phyloP scores from a whole-genome alignment of 208 protist genomes.

The Acanthamoeba sp. region DNA sequence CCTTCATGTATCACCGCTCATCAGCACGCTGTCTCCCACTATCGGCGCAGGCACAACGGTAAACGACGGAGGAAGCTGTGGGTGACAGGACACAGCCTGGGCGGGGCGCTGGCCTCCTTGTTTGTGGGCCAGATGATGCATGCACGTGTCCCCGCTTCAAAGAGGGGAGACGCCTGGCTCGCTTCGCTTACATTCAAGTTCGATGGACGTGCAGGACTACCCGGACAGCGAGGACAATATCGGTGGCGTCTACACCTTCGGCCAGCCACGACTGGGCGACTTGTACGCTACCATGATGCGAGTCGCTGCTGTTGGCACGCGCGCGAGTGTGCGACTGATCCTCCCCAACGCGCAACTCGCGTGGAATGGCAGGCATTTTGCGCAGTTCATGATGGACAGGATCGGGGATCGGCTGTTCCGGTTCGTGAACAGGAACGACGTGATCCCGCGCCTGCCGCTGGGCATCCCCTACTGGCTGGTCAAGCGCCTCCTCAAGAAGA shows the following conservation, averaged over 20 bases:
- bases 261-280: constrained; percentile 24
- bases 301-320: too few relatives aligned
- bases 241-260: constrained; percentile 15
- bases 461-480: constrained; percentile 33
- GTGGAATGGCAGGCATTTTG: neutral
- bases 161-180: too few relatives aligned
- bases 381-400: constrained; percentile 12
- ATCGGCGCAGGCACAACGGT: too few relatives aligned
- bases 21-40: too few relatives aligned
- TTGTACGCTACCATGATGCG: neutral
- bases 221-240: constrained; percentile 37
- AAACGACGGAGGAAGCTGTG: constrained; percentile 16
- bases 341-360: neutral
- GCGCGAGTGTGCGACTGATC: too few relatives aligned
- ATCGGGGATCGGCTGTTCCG: neutral
- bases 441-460: constrained; percentile 47
- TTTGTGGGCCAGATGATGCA: constrained; percentile 17
- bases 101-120: constrained; percentile 21
- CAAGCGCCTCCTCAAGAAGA: constrained; percentile 20
- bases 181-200: too few relatives aligned
- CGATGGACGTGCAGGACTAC: constrained; percentile 6
- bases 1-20: too few relatives aligned
- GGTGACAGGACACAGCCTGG: constrained; percentile 52
- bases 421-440: constrained; percentile 53
- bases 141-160: neutral